Conservation (phyloP, 768 basidiomycete species). For the Leccinum sublutescens region DNA sequence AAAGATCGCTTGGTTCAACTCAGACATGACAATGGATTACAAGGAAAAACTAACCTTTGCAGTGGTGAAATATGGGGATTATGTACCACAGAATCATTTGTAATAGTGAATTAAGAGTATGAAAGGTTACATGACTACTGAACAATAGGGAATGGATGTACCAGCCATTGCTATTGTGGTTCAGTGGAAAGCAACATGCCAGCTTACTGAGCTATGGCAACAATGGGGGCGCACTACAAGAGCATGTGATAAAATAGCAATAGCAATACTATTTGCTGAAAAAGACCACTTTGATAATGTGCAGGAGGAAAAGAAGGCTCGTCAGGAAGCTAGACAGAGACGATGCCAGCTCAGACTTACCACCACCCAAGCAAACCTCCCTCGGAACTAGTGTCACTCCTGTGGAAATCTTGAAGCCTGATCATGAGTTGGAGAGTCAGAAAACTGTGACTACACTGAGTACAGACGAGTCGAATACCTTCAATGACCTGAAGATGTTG, state of each 20-base stretch:
- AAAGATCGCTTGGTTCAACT: not conserved
- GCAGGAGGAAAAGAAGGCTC: not conserved
- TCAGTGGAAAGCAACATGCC: not conserved
- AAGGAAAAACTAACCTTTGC: not conserved
- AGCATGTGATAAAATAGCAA: not conserved
- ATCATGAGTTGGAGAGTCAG: no score
- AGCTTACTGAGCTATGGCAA: not conserved
- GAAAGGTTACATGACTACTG: no score
- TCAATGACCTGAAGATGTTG: no score
- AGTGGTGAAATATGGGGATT: not conserved
- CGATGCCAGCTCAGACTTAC: no score
- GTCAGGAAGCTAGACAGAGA: not conserved
- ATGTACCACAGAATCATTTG: not conserved
- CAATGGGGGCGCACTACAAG: not conserved
- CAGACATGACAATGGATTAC: not conserved
- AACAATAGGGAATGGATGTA: not conserved
- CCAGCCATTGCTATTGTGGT: not conserved
- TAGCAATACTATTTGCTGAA: not conserved
- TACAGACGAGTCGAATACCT: no score
- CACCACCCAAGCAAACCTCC: no score
- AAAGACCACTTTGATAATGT: conserved; percentile 2
- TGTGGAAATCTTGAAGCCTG: no score
- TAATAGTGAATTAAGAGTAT: not conserved
- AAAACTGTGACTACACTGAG: no score
- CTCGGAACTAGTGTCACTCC: no score